These are phyloP conservation scores for Pulveroboletus sp. DNA, from an alignment of 768 basidiomycete species.

Conservation along the genomic window DNA sequence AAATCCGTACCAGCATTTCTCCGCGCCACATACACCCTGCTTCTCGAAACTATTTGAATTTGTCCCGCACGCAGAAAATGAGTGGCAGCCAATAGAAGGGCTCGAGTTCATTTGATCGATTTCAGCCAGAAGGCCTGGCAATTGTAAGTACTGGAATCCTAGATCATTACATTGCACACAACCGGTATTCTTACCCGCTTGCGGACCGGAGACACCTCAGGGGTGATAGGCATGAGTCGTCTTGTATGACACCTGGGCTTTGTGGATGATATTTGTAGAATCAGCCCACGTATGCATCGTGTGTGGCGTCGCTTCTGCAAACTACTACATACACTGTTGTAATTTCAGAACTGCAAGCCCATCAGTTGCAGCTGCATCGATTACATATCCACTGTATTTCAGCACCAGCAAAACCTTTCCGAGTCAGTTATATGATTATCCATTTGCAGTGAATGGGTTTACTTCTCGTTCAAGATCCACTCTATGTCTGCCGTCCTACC, in stretches of 20 bases:
- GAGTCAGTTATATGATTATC: too few species aligned
- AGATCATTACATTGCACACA: too few species aligned
- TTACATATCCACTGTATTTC: constrained; percentile 1
- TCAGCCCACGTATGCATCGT: too few species aligned
- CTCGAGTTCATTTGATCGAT: constrained; percentile 27
- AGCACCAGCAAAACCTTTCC: constrained; percentile 43
- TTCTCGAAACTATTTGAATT: constrained; percentile 69
- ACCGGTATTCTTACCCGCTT: too few species aligned
- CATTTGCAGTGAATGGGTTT: constrained; percentile 2
- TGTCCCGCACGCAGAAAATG: constrained; percentile 33
- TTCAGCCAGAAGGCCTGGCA: background rate
- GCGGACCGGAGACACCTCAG: too few species aligned
- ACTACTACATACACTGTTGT: too few species aligned
- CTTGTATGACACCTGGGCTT: too few species aligned
- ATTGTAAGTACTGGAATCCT: background rate
- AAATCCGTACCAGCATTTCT: constrained; percentile 72
- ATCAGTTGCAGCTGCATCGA: background rate
- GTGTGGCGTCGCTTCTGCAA: too few species aligned
- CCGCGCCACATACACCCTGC: constrained; percentile 48
- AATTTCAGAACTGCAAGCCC: too few species aligned
- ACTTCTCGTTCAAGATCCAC: constrained; percentile 54
- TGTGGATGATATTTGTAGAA: too few species aligned
- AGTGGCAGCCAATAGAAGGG: constrained; percentile 48
- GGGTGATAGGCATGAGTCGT: too few species aligned
- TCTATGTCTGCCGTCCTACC: constrained; percentile 32